A percentile compares a stretch with the other conserved stretches of the same genome.
phyloP scores from a whole-genome alignment of 2,329 filamentous ascomycete genomes.

The Sclerotinia sclerotiorum region DNA sequence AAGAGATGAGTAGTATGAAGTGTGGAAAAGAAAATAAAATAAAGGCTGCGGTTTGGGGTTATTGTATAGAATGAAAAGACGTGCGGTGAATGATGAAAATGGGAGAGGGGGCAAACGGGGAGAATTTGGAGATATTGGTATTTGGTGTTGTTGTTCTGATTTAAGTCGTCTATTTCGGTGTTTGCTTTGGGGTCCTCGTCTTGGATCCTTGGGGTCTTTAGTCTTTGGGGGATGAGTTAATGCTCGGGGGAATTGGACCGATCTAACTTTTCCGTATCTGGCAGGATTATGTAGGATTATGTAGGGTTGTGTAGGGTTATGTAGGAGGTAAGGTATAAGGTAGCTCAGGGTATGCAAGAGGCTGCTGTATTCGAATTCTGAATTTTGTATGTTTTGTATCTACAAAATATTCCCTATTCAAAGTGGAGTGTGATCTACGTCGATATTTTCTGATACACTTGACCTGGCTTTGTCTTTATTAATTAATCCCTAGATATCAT shows the following conservation, averaged over 20 bases:
- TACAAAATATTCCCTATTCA: background rate
- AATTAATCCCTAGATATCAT: background rate
- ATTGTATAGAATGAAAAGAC: conserved; percentile 2
- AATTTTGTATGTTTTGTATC: background rate
- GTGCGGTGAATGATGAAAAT: background rate
- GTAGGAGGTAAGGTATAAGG: too few species aligned
- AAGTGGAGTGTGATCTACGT: background rate
- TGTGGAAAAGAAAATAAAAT: too few species aligned
- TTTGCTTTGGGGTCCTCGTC: background rate
- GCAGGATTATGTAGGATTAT: background rate
- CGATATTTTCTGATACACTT: background rate
- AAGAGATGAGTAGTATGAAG: background rate
- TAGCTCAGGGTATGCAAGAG: too few species aligned
- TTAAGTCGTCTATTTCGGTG: background rate
- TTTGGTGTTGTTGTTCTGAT: conserved; percentile 21
- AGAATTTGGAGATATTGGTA: background rate
- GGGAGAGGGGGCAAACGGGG: background rate
- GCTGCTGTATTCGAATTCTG: too few species aligned
- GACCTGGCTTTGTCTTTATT: background rate
- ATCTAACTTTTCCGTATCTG: background rate
- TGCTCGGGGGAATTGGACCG: background rate
- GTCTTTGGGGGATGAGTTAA: background rate
- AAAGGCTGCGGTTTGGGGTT: background rate
- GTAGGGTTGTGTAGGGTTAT: background rate
- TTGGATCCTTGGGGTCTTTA: background rate